Percentiles rank a stretch among this genome's conserved stretches.
Conservation (phyloP, 805 yeast genomes). For the Candida taoyuanica region DNA sequence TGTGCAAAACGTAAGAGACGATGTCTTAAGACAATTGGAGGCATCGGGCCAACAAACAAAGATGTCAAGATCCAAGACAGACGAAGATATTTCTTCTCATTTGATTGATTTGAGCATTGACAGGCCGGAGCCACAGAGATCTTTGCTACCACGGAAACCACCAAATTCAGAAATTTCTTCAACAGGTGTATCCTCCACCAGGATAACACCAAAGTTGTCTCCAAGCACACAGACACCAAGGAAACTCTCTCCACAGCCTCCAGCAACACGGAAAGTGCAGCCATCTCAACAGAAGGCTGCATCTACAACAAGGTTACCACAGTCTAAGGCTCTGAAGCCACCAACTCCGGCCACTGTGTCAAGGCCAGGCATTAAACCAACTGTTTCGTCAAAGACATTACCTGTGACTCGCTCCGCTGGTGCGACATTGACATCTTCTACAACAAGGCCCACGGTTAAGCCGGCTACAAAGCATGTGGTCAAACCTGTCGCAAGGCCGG, state of each 20-base stretch:
- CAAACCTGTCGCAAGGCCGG: not conserved
- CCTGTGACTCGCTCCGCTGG: slow-evolving; percentile 5
- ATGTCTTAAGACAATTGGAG: slow-evolving; percentile 25
- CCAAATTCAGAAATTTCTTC: slow-evolving; percentile 1
- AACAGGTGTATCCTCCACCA: slow-evolving; percentile 3
- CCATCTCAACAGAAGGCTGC: slow-evolving; percentile 11
- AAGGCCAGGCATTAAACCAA: slow-evolving; percentile 6
- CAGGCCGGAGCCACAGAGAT: not conserved
- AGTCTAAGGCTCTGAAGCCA: slow-evolving; percentile 2
- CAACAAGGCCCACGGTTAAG: slow-evolving; percentile 6
- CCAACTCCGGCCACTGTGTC: slow-evolving; percentile 2
- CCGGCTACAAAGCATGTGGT: not conserved
- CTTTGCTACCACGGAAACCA: slow-evolving; percentile 10
- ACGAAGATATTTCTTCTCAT: slow-evolving; percentile 8
- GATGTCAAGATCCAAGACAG: slow-evolving; percentile 14
- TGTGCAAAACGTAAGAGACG: slow-evolving; percentile 19
- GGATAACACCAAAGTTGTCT: slow-evolving; percentile 1
- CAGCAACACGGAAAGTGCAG: slow-evolving; percentile 5
- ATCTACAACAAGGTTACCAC: slow-evolving; percentile 12
- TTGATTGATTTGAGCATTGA: slow-evolving; percentile 1
- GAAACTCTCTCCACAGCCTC: slow-evolving; percentile 8
- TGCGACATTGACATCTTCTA: slow-evolving; percentile 6
- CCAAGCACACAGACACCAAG: slow-evolving; percentile 3
- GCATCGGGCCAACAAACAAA: slow-evolving; percentile 22
- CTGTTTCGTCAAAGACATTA: slow-evolving; percentile 4